phyloP scores from a whole-genome alignment of 2,329 filamentous ascomycete genomes.

The Cadophora sp. region DNA sequence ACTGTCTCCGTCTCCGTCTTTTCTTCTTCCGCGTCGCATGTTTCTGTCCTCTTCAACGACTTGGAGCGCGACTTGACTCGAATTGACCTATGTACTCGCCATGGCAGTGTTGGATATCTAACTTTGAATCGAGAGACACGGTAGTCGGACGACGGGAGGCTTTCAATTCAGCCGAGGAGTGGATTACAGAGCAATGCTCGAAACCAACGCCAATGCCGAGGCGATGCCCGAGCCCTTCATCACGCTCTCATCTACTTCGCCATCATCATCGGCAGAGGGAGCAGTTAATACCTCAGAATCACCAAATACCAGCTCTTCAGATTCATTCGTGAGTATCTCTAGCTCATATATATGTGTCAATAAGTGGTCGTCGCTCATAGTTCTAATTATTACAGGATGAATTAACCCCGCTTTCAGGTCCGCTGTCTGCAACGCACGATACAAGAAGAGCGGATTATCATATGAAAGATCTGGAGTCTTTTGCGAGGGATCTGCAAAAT shows the following conservation, averaged over 20 bases:
- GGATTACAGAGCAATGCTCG: background rate
- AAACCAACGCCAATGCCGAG: background rate
- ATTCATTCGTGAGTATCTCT: slow-evolving; percentile 20
- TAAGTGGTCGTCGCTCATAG: background rate
- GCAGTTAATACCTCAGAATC: slow-evolving; percentile 12
- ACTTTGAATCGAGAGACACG: background rate
- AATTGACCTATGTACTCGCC: background rate
- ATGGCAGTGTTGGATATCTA: background rate
- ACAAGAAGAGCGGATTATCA: slow-evolving; percentile 23
- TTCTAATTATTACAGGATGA: slow-evolving; percentile 15
- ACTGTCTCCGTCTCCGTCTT: background rate
- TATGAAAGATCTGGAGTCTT: slow-evolving; percentile 22
- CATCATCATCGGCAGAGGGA: slow-evolving; percentile 10
- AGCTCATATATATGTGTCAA: background rate
- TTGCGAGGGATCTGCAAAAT: slow-evolving; percentile 23
- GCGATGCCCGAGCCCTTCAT: slow-evolving; percentile 17
- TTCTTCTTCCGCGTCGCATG: background rate
- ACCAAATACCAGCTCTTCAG: slow-evolving; percentile 13
- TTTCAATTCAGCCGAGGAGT: background rate
- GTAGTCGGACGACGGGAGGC: background rate
- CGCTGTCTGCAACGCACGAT: slow-evolving; percentile 21
- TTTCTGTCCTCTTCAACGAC: background rate
- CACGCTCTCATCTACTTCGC: slow-evolving; percentile 12
- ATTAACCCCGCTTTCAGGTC: slow-evolving; percentile 19
- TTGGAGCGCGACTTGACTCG: background rate